Base-by-base conservation (phyloP, 352 stramenopile genomes). In the Phytopythium oedochilum region DNA sequence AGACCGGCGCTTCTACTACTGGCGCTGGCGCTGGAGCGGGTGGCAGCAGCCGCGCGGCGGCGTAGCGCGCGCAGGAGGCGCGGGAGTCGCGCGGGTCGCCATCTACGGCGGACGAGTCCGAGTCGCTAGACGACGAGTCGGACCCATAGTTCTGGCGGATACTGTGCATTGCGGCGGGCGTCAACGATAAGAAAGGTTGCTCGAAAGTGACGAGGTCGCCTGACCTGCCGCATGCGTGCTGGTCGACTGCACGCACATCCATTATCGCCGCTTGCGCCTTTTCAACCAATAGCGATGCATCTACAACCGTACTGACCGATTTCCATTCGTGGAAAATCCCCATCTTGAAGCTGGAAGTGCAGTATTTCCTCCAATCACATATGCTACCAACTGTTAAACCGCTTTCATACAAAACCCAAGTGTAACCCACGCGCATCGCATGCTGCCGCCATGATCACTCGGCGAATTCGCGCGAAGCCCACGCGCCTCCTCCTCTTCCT, bases 121-220 rank as follows among this genome's bases (percentile, higher is more conserved):
- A 23, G 3, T 49, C 44, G 23, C 6, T 14, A 12, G 36, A 18
- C 5, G 44, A 26, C 3, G 44, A 51, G 44, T 25, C 26, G 17
- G 44, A 51, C 44, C 15, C 25, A 26, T 51, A 51, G 26, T 51
- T 34, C 44, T 36, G 28, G 44, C 26, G 25, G 17, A 51, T 51
- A 12, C 44, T 51, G 44, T 38, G 6, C 44, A 51, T 51, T 9
- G 29, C 9, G 29, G 29, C 9, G 17, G 22, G 25, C 44, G 25
- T 51, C 44, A 51, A 46, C 40, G 3, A 5, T 0, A 11, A 3
- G 20, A 29, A 29, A 14, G 5, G 34, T 3, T 29, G 40, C 40
- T 26, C 22, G 40, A 29, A 11, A 31, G 39, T 28, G 39, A 45
- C 39, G 39, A 20, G 5, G 15, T 0, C 10, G 28, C 25, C 44